Evolutionary conservation across 495 filamentous ascomycete genomes (phyloP).

Genomic region (Astrocystis sublimbata): DNA sequence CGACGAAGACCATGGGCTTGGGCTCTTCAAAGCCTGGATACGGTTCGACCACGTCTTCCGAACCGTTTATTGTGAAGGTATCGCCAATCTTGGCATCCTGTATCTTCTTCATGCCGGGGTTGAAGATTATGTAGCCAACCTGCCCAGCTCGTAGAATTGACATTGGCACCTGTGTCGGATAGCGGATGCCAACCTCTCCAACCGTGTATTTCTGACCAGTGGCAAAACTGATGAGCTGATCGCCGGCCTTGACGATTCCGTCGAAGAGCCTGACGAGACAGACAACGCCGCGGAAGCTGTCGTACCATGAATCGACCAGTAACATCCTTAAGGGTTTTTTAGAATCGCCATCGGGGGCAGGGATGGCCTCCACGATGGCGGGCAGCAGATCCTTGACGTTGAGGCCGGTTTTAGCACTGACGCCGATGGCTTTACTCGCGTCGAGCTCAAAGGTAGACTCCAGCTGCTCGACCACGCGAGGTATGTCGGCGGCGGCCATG

Average conservation of each 20-base stretch:
- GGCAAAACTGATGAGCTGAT: constrained; percentile 79
- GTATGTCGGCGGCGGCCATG: constrained; percentile 80
- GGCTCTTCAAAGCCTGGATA: constrained; percentile 95
- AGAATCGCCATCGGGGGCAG: constrained; percentile 72
- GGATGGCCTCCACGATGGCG: constrained; percentile 79
- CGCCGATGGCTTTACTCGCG: constrained; percentile 73
- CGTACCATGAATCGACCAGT: constrained; percentile 97
- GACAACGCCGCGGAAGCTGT: constrained; percentile 91
- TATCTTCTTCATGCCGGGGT: constrained; percentile 95
- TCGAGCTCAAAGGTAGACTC: constrained; percentile 84
- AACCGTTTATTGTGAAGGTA: constrained; percentile 85
- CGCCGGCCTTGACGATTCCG: constrained; percentile 77
- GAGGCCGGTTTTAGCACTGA: constrained; percentile 90
- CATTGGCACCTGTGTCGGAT: constrained; percentile 85
- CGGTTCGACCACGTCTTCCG: constrained; percentile 72
- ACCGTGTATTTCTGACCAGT: constrained; percentile 86
- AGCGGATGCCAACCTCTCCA: constrained; percentile 96
- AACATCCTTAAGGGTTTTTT: constrained; percentile 75
- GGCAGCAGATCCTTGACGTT: constrained; percentile 82
- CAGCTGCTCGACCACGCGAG: constrained; percentile 83
- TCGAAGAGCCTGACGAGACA: constrained; percentile 91
- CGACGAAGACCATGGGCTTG: constrained; percentile 98
- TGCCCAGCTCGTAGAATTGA: constrained; percentile 81
- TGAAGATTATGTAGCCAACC: constrained; percentile 95
- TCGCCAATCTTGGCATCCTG: constrained; percentile 96